Evolutionary conservation across 2,329 filamentous ascomycete genomes (phyloP).

Genomic region (Ciborinia camelliae): DNA sequence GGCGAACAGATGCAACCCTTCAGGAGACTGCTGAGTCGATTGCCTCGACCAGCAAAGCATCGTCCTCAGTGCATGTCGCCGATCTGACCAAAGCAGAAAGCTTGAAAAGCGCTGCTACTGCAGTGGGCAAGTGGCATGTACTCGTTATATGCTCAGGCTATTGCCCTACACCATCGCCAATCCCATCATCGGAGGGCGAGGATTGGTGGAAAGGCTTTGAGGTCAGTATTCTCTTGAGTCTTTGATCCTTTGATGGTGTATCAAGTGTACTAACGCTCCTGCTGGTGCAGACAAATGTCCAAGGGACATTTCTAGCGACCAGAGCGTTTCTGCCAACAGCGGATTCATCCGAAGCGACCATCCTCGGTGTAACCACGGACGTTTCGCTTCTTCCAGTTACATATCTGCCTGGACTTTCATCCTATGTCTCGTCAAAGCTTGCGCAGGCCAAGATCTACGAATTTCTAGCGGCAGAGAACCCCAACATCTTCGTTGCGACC

Average conservation of each 20-base stretch:
- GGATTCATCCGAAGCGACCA: not conserved
- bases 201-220: slow-evolving; percentile 38
- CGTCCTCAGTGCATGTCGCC: slow-evolving; percentile 29
- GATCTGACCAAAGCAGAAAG: slow-evolving; percentile 27
- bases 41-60: slow-evolving; percentile 18
- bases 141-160: slow-evolving; percentile 41
- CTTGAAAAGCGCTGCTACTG: slow-evolving; percentile 5
- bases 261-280: not conserved
- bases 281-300: slow-evolving; percentile 33
- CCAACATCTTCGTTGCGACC: slow-evolving; percentile 40
- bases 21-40: slow-evolving; percentile 22
- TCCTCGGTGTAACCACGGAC: slow-evolving; percentile 19
- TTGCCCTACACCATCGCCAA: slow-evolving; percentile 32
- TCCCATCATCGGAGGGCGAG: slow-evolving; percentile 34
- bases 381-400: not conserved
- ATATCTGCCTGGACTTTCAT: slow-evolving; percentile 35
- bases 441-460: slow-evolving; percentile 44
- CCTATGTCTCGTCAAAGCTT: slow-evolving; percentile 45
- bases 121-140: slow-evolving; percentile 13
- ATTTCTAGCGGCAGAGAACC: slow-evolving; percentile 43
- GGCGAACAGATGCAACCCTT: slow-evolving; percentile 22
- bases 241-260: not conserved
- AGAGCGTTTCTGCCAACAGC: slow-evolving; percentile 35
- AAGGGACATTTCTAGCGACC: slow-evolving; percentile 36
- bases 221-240: not conserved